Conservation (phyloP, 257 asterid genomes). For the Scutellaria galericulata region DNA sequence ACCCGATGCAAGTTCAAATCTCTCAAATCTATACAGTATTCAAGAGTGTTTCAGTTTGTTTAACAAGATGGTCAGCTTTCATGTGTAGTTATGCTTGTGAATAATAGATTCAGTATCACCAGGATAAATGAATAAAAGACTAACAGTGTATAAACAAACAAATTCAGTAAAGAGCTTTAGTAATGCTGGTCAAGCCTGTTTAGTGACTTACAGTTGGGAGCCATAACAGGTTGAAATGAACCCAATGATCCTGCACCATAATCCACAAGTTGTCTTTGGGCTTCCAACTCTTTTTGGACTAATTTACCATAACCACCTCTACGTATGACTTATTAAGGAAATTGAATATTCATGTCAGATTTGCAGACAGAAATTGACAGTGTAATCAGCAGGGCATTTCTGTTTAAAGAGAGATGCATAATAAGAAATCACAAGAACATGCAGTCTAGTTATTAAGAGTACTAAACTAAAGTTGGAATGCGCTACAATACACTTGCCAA, state of each 20-base stretch:
- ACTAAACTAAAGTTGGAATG: not conserved
- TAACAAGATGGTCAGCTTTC: not conserved
- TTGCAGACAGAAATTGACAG: slow-evolving; percentile 16
- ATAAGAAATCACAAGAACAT: slow-evolving; percentile 6
- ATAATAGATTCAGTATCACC: not conserved
- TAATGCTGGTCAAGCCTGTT: not conserved
- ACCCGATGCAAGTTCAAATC: no score
- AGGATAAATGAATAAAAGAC: not conserved
- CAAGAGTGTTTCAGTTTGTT: not conserved
- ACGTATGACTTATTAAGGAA: slow-evolving; percentile 72
- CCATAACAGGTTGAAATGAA: slow-evolving; percentile 66
- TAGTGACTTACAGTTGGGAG: slow-evolving; percentile 68
- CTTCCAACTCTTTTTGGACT: slow-evolving; percentile 94
- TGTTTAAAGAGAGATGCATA: not conserved
- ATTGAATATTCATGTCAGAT: slow-evolving; percentile 15
- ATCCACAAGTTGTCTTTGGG: slow-evolving; percentile 93
- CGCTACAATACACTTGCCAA: not conserved
- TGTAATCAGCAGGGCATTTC: not conserved
- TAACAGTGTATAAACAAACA: not conserved
- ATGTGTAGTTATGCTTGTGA: not conserved
- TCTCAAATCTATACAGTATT: no score
- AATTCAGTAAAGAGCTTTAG: not conserved
- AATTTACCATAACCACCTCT: slow-evolving; percentile 99
- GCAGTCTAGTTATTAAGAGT: not conserved
- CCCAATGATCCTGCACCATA: slow-evolving; percentile 84